phyloP scores from a whole-genome alignment of 768 basidiomycete species.

The Xerocomus potaroensis region DNA sequence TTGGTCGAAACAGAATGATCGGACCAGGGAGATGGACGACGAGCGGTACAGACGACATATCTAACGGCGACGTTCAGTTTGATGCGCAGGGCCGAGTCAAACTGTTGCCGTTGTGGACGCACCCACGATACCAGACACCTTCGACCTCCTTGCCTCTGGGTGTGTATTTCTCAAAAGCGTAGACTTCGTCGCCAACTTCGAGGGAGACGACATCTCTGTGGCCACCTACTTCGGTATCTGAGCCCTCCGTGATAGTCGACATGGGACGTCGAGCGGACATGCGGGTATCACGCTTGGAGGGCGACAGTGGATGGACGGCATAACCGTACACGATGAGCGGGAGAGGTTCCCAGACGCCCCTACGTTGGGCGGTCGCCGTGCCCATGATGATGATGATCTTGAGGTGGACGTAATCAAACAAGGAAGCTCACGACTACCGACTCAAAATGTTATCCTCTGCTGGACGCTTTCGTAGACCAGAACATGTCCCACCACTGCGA shows the following conservation, averaged over 20 bases:
- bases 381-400: too few relatives aligned
- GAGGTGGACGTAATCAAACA: not conserved
- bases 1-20: conserved; percentile 48
- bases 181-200: conserved; percentile 95
- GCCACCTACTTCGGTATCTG: conserved; percentile 57
- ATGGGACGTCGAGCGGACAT: conserved; percentile 41
- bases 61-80: conserved; percentile 34
- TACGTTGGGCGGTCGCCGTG: conserved; percentile 27
- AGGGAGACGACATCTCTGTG: conserved; percentile 78
- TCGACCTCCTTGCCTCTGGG: conserved; percentile 70
- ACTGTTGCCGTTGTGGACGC: conserved; percentile 33
- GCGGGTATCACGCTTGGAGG: conserved; percentile 69
- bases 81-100: not conserved
- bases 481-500: too few relatives aligned
- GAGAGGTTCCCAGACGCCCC: conserved; percentile 59
- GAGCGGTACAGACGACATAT: conserved; percentile 82
- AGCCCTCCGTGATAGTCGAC: conserved; percentile 43
- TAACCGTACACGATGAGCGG: conserved; percentile 86
- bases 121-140: conserved; percentile 93
- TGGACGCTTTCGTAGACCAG: too few relatives aligned
- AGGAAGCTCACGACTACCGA: too few relatives aligned
- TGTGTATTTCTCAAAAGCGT: conserved; percentile 91
- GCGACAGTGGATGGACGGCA: conserved; percentile 78
- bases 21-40: conserved; percentile 64
- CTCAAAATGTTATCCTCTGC: too few relatives aligned